Conservation (phyloP, 192 early-diverging fungal species). For the Coemansia reversa region DNA sequence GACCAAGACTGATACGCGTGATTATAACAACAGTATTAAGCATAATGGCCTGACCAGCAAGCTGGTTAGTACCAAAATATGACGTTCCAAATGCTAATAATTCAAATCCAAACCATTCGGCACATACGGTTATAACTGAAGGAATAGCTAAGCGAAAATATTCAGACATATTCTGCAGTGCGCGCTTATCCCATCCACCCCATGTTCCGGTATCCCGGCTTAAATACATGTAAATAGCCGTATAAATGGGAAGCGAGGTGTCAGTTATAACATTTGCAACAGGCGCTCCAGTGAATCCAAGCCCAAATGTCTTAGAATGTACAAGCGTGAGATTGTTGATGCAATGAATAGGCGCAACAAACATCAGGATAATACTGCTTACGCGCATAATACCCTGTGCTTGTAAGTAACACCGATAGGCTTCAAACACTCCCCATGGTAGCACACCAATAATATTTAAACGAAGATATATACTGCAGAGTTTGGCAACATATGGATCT, state of each 20-base stretch:
- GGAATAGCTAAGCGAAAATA: conserved; percentile 73
- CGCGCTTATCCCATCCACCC: conserved; percentile 80
- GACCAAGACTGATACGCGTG: conserved; percentile 70
- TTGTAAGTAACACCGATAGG: conserved; percentile 76
- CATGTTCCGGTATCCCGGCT: conserved; percentile 69
- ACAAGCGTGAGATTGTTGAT: conserved; percentile 77
- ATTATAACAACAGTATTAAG: conserved; percentile 69
- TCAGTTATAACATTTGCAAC: conserved; percentile 70
- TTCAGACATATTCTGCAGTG: conserved; percentile 61
- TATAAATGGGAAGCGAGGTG: conserved; percentile 61
- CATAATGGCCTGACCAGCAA: conserved; percentile 82
- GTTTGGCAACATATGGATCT: conserved; percentile 64
- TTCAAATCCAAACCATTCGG: conserved; percentile 84
- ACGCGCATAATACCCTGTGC: conserved; percentile 86
- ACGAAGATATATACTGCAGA: conserved; percentile 59
- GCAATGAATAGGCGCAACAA: conserved; percentile 70
- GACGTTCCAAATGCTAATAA: conserved; percentile 68
- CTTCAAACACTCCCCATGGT: conserved; percentile 75
- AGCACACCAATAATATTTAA: conserved; percentile 69
- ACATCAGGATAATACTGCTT: conserved; percentile 63
- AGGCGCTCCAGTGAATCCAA: conserved; percentile 82
- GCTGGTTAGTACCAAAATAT: conserved; percentile 67
- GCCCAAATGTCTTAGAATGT: conserved; percentile 56
- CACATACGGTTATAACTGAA: conserved; percentile 72
- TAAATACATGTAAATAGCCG: conserved; percentile 61